Conservation (phyloP, 495 filamentous ascomycete genomes). For the Aspergillus olivimuriae region DNA sequence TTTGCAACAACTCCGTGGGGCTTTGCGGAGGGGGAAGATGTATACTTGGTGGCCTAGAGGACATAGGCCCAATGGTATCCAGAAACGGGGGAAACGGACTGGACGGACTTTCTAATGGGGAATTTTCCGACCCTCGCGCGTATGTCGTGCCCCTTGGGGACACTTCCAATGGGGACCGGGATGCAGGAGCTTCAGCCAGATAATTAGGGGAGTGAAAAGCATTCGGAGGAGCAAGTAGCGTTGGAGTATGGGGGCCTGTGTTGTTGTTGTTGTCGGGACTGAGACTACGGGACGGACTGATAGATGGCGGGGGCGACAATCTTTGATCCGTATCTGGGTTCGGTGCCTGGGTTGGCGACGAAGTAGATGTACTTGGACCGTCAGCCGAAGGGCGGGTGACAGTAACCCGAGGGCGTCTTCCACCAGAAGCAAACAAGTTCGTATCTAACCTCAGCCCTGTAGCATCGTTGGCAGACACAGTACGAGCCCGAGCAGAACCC, state of each 20-base stretch:
- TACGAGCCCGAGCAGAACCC: constrained; percentile 40
- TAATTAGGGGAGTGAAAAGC: constrained; percentile 33
- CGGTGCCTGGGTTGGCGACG: constrained; percentile 11
- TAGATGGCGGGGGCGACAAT: constrained; percentile 37
- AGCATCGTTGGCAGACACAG: constrained; percentile 64
- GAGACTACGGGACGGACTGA: constrained; percentile 14
- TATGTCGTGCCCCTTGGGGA: constrained; percentile 26
- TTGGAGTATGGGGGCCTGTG: constrained; percentile 17
- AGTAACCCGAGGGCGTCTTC: constrained; percentile 22
- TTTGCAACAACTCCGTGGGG: constrained; percentile 39
- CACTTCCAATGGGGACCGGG: constrained; percentile 23
- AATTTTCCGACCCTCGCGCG: constrained; percentile 5
- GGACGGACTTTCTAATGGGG: constrained; percentile 22
- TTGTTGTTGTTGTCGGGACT: constrained; percentile 16
- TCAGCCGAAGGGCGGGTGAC: constrained; percentile 31
- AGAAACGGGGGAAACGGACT: constrained; percentile 48
- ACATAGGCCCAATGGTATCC: constrained; percentile 34
- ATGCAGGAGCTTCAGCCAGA: constrained; percentile 13
- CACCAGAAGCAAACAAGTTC: constrained; percentile 14
- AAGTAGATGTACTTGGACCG: constrained; percentile 4
- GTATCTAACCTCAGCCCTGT: constrained; percentile 36
- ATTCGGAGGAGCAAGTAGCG: constrained; percentile 32
- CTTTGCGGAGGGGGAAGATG: constrained; percentile 44
- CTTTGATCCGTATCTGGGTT: constrained; percentile 15
- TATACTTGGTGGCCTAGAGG: constrained; percentile 47